Percentiles rank a stretch among this genome's conserved stretches.
phyloP scores from a whole-genome alignment of 2,329 filamentous ascomycete genomes.

The Rhinocladiella similis region DNA sequence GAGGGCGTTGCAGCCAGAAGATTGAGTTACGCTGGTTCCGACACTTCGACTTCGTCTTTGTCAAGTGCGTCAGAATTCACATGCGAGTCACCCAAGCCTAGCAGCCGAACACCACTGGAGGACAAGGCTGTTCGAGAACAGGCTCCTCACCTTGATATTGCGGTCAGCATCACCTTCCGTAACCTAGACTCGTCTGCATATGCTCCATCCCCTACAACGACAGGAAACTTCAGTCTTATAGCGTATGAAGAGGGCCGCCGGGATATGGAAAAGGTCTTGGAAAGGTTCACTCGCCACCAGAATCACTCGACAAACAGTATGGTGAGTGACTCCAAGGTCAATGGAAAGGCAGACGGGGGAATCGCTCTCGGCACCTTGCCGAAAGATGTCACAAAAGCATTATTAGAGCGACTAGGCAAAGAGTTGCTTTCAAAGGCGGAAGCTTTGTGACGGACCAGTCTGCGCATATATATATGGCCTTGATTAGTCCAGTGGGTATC shows the following conservation, averaged over 20 bases:
- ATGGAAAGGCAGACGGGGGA: neutral
- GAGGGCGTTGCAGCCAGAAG: neutral
- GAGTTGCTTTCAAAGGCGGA: neutral
- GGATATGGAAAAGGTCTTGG: constrained; percentile 65
- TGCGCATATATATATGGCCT: neutral
- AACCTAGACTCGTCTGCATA: constrained; percentile 64
- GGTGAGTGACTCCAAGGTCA: neutral
- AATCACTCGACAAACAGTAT: neutral
- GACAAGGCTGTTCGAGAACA: neutral
- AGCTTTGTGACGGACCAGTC: neutral
- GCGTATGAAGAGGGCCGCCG: constrained; percentile 78
- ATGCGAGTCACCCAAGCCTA: neutral
- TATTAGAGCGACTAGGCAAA: neutral
- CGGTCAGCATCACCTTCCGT: constrained; percentile 84
- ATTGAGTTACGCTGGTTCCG: neutral
- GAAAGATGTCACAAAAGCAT: neutral
- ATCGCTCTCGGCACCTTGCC: neutral
- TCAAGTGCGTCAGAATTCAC: neutral
- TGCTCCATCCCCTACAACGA: constrained; percentile 67
- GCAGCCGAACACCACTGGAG: neutral
- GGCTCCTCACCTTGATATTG: constrained; percentile 58
- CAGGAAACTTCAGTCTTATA: constrained; percentile 79
- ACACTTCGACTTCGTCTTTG: neutral
- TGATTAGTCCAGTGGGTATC: too few species aligned
- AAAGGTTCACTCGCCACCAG: constrained; percentile 11